A percentile compares a stretch with the other conserved stretches of the same genome.
phyloP scores from a whole-genome alignment of 768 basidiomycete species.

The Phanerochaete sordida region DNA sequence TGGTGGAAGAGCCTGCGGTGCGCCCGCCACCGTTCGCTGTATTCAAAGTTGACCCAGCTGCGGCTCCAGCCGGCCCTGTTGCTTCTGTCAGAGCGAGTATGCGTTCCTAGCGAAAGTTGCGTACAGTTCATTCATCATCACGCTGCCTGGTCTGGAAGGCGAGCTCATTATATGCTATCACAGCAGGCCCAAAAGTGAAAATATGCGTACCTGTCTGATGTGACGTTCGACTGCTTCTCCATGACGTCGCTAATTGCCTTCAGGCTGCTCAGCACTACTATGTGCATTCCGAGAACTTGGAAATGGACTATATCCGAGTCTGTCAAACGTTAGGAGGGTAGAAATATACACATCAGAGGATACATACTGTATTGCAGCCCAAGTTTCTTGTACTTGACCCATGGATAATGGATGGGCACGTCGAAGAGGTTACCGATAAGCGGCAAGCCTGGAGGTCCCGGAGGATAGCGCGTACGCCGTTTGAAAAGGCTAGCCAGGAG shows the following conservation, averaged over 20 bases:
- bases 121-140: not conserved
- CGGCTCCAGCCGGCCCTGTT: conserved; percentile 36
- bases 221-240: conserved; percentile 26
- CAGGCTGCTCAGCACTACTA: conserved; percentile 25
- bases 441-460: not conserved
- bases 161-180: not conserved
- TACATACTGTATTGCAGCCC: conserved; percentile 13
- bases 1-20: conserved; percentile 38
- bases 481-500: too few species aligned
- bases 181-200: too few species aligned
- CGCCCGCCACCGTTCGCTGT: conserved; percentile 38
- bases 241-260: conserved; percentile 24
- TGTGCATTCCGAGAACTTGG: conserved; percentile 22
- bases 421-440: not conserved
- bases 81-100: too few species aligned
- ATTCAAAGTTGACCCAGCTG: conserved; percentile 36
- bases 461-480: not conserved
- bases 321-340: not conserved
- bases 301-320: conserved; percentile 19
- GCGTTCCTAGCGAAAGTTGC: not conserved
- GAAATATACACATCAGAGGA: not conserved
- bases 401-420: not conserved
- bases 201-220: conserved; percentile 18
- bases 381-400: not conserved
- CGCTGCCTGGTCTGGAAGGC: not conserved